Percentiles rank a stretch among this genome's conserved stretches.
Conservation (phyloP, 257 asterid genomes). For the Solanum sejunctum region DNA sequence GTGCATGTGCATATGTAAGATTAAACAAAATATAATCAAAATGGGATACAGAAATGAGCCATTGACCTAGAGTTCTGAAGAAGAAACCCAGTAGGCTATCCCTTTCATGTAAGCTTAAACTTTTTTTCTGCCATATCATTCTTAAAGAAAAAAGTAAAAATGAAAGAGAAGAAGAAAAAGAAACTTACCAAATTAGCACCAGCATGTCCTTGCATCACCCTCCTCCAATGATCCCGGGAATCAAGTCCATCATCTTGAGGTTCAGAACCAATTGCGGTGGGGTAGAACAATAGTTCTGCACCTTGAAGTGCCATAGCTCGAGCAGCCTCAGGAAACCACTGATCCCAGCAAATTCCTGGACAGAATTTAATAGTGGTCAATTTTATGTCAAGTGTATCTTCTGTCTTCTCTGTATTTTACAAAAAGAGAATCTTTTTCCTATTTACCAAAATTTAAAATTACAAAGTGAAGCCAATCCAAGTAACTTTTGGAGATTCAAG, state of each 20-base stretch:
- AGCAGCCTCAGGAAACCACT: slow-evolving; percentile 99
- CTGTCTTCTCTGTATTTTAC: neutral
- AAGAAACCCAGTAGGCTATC: neutral
- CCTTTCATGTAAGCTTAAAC: neutral
- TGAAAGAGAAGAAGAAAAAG: slow-evolving; percentile 1
- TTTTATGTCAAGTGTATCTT: neutral
- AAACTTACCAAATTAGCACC: slow-evolving; percentile 83
- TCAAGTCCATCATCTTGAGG: slow-evolving; percentile 90
- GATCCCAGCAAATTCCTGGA: slow-evolving; percentile 96
- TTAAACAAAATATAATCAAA: neutral
- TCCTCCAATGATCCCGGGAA: slow-evolving; percentile 95
- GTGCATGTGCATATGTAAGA: neutral
- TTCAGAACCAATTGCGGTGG: slow-evolving; percentile 98
- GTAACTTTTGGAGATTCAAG: neutral
- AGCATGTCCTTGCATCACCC: slow-evolving; percentile 99
- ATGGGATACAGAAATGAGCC: neutral
- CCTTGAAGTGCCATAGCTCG: slow-evolving; percentile 98
- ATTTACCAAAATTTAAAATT: neutral
- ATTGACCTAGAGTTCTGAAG: neutral
- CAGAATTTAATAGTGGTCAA: neutral
- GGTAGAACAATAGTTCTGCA: slow-evolving; percentile 87
- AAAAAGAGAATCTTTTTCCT: neutral
- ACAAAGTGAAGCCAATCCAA: neutral
- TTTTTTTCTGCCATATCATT: neutral
- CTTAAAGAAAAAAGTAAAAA: neutral